Evolutionary conservation across 179 eudicot genomes (phyloP).

Genomic region (Monotropa hypopitys): DNA sequence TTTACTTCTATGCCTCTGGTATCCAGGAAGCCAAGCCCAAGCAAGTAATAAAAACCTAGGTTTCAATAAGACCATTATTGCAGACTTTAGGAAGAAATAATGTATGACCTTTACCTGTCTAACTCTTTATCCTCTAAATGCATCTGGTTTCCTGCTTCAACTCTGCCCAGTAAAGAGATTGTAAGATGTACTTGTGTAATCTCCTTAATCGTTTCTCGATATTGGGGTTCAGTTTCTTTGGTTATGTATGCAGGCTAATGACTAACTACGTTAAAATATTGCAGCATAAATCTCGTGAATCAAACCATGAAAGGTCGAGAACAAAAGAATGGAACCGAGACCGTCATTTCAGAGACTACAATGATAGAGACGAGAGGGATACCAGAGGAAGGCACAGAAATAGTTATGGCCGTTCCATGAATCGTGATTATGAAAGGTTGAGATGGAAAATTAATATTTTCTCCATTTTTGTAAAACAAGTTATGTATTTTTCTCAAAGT

Average conservation of each 20-base stretch:
- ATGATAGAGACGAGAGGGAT: conserved; percentile 35
- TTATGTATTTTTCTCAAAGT: neutral
- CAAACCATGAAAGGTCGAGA: conserved; percentile 34
- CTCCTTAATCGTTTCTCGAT: too few species aligned
- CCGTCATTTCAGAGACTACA: conserved; percentile 26
- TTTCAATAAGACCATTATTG: too few species aligned
- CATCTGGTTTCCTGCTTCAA: too few species aligned
- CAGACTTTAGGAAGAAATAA: too few species aligned
- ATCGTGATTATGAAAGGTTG: conserved; percentile 46
- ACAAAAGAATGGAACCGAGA: conserved; percentile 31
- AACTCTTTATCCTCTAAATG: too few species aligned
- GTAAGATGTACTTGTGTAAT: too few species aligned
- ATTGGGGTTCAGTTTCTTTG: too few species aligned
- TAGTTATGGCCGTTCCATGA: conserved; percentile 21
- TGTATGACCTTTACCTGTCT: too few species aligned
- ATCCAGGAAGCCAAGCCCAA: too few species aligned
- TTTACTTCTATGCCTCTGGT: neutral
- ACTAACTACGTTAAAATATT: conserved; percentile 2
- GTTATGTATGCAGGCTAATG: conserved; percentile 2
- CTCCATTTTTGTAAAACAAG: neutral
- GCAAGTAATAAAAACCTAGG: too few species aligned
- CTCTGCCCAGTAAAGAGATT: too few species aligned
- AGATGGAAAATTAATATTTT: neutral
- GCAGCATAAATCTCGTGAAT: conserved; percentile 36
- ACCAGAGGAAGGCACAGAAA: conserved; percentile 40